Base-by-base conservation (phyloP, 2,329 filamentous ascomycete genomes). In the Penicillium glabrum region DNA sequence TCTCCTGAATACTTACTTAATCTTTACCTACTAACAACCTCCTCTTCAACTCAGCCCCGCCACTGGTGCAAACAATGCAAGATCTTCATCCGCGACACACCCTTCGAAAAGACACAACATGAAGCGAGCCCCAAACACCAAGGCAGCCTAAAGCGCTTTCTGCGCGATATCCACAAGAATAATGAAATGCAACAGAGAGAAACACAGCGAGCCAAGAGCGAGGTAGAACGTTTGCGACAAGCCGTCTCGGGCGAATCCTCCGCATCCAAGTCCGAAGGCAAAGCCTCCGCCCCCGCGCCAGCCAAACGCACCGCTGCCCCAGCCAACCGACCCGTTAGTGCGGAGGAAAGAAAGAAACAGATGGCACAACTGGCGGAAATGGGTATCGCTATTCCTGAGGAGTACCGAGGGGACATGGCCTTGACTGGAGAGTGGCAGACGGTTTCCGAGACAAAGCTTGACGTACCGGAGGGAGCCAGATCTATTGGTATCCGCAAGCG, bases 31-130 rank as follows among this genome's bases (percentile, higher is more conserved):
- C 57, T 61, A 44, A 61, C 26, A 6, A 2, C 13, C 3, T 6
- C 9, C 19, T 44, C 46, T 23, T 19, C 39, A 13, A 11, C 44
- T 48, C 54, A 87, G 74, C 93, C 93, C 6, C 93, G 89, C 72
- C 96, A 96, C 79, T 98, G 93, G 92, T 99, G 95, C 85, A 98
- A 98, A 76, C 91, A 96, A 80, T 99, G 95, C 84, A 86, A 86
- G 71, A 85, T 84, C 71, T 98, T 87, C 76, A 90, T 99, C 49
- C 90, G 91, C 76, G 95, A 99, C 80, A 97, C 93, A 23, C 88
- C 91, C 65, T 86, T 97, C 75, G 93, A 96, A 74, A 89, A 88
- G 66, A 83, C 87, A 63, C 93, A 97, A 76, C 93, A 97, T 77
- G 93, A 97, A 76, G 85, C 89, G 26, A 96, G 91, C 0, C 88